Conservation (phyloP, 1,139 yeast species). For the Arxiozyma slooffiae region DNA sequence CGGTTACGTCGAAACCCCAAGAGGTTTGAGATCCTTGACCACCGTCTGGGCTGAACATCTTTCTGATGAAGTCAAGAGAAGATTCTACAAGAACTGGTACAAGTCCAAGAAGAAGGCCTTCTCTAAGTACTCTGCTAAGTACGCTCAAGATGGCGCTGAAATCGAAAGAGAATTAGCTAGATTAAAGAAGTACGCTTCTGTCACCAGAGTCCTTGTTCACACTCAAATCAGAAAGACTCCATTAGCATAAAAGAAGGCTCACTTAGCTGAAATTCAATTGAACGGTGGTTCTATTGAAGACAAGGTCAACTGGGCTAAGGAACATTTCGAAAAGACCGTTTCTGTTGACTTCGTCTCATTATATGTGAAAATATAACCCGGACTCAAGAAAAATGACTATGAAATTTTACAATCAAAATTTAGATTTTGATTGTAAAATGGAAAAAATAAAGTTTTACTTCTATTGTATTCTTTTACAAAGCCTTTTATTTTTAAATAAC, state of each 20-base stretch:
- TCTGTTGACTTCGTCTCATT: constrained; percentile 88
- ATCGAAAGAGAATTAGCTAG: constrained; percentile 96
- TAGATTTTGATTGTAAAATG: too few species aligned
- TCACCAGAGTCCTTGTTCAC: constrained; percentile 98
- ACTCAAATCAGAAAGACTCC: constrained; percentile 99
- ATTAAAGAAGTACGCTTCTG: constrained; percentile 96
- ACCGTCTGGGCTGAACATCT: constrained; percentile 99
- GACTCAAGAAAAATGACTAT: too few species aligned
- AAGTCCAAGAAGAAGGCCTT: constrained; percentile 99
- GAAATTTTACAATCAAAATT: too few species aligned
- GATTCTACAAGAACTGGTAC: constrained; percentile 99
- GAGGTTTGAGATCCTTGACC: constrained; percentile 98
- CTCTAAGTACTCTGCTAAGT: constrained; percentile 99
- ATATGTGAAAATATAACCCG: too few species aligned
- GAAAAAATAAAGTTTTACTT: too few species aligned
- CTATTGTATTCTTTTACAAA: too few species aligned
- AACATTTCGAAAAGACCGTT: constrained; percentile 98
- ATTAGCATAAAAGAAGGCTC: constrained; percentile 98
- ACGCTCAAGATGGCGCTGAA: constrained; percentile 79
- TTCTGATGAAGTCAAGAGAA: constrained; percentile 98
- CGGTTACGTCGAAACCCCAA: constrained; percentile 99
- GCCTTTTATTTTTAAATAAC: too few species aligned
- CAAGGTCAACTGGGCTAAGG: constrained; percentile 97
- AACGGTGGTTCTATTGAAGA: constrained; percentile 98
- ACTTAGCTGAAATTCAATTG: constrained; percentile 97